phyloP scores from a whole-genome alignment of 768 basidiomycete genomes.

The Suillus subluteus region DNA sequence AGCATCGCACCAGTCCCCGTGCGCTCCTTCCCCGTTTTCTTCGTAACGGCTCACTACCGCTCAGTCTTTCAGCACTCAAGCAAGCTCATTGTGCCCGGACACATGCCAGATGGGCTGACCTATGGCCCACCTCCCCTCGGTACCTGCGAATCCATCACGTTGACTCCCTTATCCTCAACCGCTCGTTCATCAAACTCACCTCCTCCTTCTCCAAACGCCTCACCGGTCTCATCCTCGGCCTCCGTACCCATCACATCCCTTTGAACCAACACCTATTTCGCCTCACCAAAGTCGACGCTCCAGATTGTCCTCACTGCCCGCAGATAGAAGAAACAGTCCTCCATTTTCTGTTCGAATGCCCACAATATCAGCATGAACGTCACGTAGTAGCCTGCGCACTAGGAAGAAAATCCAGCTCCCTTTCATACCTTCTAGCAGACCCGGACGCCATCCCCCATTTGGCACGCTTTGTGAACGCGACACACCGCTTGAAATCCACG shows the following conservation, averaged over 20 bases:
- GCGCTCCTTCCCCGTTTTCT: not conserved
- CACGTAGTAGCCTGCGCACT: not conserved
- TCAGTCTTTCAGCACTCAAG: not conserved
- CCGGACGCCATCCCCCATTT: constrained; percentile 6
- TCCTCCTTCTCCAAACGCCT: constrained; percentile 16
- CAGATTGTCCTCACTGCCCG: constrained; percentile 31
- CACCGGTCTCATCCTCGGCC: constrained; percentile 31
- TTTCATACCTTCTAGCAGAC: constrained; percentile 4
- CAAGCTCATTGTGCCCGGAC: not conserved
- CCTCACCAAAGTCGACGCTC: constrained; percentile 25
- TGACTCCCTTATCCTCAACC: accelerated
- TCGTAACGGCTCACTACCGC: not conserved
- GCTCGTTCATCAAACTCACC: constrained; percentile 7
- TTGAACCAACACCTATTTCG: constrained; percentile 34
- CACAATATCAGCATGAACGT: constrained; percentile 13
- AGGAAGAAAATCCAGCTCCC: too few species aligned
- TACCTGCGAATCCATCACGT: not conserved
- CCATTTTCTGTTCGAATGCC: constrained; percentile 29
- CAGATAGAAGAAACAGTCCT: not conserved
- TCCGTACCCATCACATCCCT: constrained; percentile 35
- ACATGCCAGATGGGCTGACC: not conserved
- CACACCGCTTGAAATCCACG: not conserved
- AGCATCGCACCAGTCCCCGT: not conserved
- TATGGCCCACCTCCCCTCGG: constrained; percentile 9
- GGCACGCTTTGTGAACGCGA: constrained; percentile 8